Evolutionary conservation across 192 early-diverging fungal genomes (phyloP).

Genomic region (Jimgerdemannia flammicorona): DNA sequence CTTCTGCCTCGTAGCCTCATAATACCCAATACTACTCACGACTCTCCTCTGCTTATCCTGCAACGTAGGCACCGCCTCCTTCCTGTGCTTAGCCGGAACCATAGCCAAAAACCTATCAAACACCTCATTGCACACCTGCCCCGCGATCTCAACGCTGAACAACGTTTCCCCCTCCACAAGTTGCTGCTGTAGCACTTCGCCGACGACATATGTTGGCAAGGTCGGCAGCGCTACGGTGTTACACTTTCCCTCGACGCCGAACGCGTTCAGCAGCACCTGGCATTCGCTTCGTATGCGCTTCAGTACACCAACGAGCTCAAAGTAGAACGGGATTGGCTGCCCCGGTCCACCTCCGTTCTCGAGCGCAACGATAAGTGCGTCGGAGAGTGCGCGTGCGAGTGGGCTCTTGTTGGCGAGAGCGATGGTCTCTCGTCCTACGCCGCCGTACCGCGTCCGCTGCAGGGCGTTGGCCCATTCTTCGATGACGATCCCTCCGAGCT

Average conservation of each 20-base stretch:
- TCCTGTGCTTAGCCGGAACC: constrained; percentile 30
- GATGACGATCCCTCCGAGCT: constrained; percentile 68
- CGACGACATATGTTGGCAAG: constrained; percentile 45
- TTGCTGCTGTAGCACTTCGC: constrained; percentile 23
- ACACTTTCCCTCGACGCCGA: constrained; percentile 47
- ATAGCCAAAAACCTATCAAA: constrained; percentile 43
- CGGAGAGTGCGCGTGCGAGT: constrained; percentile 54
- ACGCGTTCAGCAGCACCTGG: constrained; percentile 54
- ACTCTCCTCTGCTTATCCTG: constrained; percentile 64
- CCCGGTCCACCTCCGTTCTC: constrained; percentile 40
- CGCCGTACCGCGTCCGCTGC: constrained; percentile 16
- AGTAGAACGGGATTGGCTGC: constrained; percentile 50
- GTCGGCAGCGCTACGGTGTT: constrained; percentile 35
- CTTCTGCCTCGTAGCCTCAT: constrained; percentile 58
- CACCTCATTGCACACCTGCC: constrained; percentile 32
- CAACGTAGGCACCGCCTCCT: constrained; percentile 34
- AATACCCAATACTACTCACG: constrained; percentile 56
- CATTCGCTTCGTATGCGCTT: constrained; percentile 65
- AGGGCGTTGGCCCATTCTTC: constrained; percentile 77
- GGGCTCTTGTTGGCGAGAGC: constrained; percentile 30
- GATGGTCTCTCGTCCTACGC: constrained; percentile 21
- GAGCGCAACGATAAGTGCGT: constrained; percentile 44
- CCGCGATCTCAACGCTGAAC: constrained; percentile 59
- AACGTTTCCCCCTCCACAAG: constrained; percentile 6
- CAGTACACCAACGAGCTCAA: constrained; percentile 59